Percentiles rank a stretch among this genome's conserved stretches.
These are phyloP conservation scores for Drechmeria coniospora DNA, from an alignment of 2,329 filamentous ascomycete genomes.

Conservation along the genomic window DNA sequence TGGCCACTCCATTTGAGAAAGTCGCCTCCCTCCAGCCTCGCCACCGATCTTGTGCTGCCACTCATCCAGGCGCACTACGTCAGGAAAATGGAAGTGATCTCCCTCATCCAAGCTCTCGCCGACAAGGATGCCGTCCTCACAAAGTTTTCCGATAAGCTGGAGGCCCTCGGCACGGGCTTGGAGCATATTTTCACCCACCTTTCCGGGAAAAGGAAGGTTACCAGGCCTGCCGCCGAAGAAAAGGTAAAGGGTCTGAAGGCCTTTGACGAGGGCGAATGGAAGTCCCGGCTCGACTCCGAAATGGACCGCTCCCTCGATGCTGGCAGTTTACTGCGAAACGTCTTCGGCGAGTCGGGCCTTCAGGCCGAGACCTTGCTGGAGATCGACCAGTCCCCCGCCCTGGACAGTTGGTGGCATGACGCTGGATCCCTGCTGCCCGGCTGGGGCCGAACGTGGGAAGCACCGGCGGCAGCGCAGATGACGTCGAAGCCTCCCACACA, in stretches of 20 bases:
- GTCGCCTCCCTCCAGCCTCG: slow-evolving; percentile 23
- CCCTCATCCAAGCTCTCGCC: slow-evolving; percentile 25
- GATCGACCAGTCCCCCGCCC: slow-evolving; percentile 15
- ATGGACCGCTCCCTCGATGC: slow-evolving; percentile 15
- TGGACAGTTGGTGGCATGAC: slow-evolving; percentile 36
- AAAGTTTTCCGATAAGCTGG: slow-evolving; percentile 38
- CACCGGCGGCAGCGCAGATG: slow-evolving; percentile 3
- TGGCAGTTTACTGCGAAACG: slow-evolving; percentile 21
- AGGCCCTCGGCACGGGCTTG: slow-evolving; percentile 32
- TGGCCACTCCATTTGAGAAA: slow-evolving; percentile 49
- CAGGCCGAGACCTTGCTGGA: slow-evolving; percentile 13
- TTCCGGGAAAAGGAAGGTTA: slow-evolving; percentile 30
- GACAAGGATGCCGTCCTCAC: slow-evolving; percentile 37
- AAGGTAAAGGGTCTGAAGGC: slow-evolving; percentile 36
- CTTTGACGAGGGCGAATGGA: slow-evolving; percentile 28
- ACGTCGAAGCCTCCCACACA: slow-evolving; percentile 6
- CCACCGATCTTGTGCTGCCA: slow-evolving; percentile 35
- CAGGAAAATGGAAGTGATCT: slow-evolving; percentile 23
- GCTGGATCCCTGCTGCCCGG: too few species aligned
- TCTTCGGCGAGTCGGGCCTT: slow-evolving; percentile 23
- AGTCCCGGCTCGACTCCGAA: slow-evolving; percentile 9
- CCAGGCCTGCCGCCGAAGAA: slow-evolving; percentile 27
- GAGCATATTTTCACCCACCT: slow-evolving; percentile 38
- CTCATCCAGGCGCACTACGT: slow-evolving; percentile 30
- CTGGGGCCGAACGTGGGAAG: too few species aligned